A percentile compares a stretch with the other conserved stretches of the same genome.
Evolutionary conservation across 257 asterid species (phyloP).

Genomic region (Coffea eugenioides): DNA sequence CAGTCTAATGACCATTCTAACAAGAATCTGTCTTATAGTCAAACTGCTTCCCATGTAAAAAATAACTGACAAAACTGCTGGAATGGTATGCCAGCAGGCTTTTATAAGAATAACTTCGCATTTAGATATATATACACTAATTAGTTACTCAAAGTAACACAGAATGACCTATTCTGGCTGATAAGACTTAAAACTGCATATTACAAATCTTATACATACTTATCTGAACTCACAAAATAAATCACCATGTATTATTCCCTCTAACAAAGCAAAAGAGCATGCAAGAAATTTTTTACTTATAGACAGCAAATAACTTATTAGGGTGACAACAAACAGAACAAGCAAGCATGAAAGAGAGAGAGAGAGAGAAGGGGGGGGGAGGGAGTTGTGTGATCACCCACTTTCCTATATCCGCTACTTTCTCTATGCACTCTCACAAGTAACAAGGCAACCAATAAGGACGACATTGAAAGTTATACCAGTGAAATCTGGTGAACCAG

Average conservation of each 20-base stretch:
- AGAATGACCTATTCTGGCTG: not conserved
- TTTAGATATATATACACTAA: too few relatives aligned
- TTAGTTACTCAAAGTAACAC: not conserved
- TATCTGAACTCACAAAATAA: not conserved
- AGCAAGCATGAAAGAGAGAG: not conserved
- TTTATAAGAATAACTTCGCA: not conserved
- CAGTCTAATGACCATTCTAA: not conserved
- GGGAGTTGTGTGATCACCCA: not conserved
- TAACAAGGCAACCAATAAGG: not conserved
- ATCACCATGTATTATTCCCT: not conserved
- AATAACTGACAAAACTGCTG: not conserved
- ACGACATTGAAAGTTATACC: constrained; percentile 34
- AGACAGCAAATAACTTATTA: not conserved
- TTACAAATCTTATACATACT: not conserved
- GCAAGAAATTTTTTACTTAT: too few relatives aligned
- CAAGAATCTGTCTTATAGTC: not conserved
- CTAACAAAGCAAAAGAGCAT: not conserved
- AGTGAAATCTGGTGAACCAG: constrained; percentile 86
- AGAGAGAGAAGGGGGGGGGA: not conserved
- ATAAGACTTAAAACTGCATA: not conserved
- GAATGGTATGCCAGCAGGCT: not conserved
- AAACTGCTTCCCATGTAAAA: not conserved
- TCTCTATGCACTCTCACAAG: not conserved
- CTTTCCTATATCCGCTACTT: not conserved
- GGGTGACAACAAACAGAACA: not conserved